A percentile compares a stretch with the other conserved stretches of the same genome.
phyloP scores from a whole-genome alignment of 2,329 filamentous ascomycete species.

The Pyricularia grisea region DNA sequence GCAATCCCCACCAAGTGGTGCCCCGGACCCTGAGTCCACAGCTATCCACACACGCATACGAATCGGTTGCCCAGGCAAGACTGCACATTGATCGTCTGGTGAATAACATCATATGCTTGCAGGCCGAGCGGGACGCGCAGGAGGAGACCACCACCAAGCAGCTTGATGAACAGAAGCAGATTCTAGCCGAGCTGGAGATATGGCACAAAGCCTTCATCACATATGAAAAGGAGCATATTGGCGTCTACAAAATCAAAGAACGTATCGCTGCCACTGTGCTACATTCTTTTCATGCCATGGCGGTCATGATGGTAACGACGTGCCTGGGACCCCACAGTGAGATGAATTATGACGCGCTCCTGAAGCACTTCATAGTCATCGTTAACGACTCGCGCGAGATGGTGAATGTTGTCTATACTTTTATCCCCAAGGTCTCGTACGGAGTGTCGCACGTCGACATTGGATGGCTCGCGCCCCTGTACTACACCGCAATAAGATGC shows the following conservation, averaged over 20 bases:
- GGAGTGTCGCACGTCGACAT: slow-evolving; percentile 26
- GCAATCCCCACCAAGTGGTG: slow-evolving; percentile 6
- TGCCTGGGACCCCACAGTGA: slow-evolving; percentile 9
- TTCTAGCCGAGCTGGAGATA: background rate
- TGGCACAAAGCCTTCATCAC: slow-evolving; percentile 26
- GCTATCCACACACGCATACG: background rate
- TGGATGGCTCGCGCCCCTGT: slow-evolving; percentile 33
- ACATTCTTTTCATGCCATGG: slow-evolving; percentile 1
- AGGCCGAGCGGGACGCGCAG: background rate
- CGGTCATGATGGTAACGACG: background rate
- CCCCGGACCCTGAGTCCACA: slow-evolving; percentile 1
- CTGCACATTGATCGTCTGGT: slow-evolving; percentile 5
- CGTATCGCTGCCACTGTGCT: background rate
- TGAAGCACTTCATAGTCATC: background rate
- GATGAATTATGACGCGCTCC: slow-evolving; percentile 14
- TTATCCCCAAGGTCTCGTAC: background rate
- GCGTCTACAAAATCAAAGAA: slow-evolving; percentile 17
- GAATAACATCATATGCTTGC: slow-evolving; percentile 17
- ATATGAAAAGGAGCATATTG: slow-evolving; percentile 20
- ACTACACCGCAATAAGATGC: slow-evolving; percentile 36
- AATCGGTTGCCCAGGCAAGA: slow-evolving; percentile 1
- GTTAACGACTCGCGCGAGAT: background rate
- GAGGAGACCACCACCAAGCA: slow-evolving; percentile 9
- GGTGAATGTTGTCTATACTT: background rate
- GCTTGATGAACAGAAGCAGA: background rate